Percentiles rank a stretch among this genome's conserved stretches.
These are phyloP conservation scores for Echinosophora koreensis DNA, from an alignment of 306 rosid species.

Conservation along the genomic window DNA sequence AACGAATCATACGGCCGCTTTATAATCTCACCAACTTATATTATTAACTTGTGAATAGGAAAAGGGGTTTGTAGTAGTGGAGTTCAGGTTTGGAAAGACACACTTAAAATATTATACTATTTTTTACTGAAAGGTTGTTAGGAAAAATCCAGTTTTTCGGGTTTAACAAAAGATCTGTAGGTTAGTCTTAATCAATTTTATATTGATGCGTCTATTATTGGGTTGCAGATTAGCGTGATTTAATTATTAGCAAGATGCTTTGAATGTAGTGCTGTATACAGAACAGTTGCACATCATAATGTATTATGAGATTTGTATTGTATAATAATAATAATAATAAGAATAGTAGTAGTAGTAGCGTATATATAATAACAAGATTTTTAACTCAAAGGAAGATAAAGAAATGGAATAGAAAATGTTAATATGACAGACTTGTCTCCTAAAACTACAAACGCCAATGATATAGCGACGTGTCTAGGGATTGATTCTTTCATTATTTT, in stretches of 20 bases:
- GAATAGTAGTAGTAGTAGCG: too few relatives aligned
- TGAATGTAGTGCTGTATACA: constrained; percentile 64
- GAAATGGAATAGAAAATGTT: constrained; percentile 36
- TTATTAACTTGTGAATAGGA: constrained; percentile 47
- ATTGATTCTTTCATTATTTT: constrained; percentile 53
- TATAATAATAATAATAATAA: not conserved
- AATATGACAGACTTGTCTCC: constrained; percentile 78
- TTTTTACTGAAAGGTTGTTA: constrained; percentile 56
- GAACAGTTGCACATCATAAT: constrained; percentile 56
- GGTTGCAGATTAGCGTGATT: constrained; percentile 60
- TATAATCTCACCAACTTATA: constrained; percentile 67
- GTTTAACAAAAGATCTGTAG: constrained; percentile 62
- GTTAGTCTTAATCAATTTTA: constrained; percentile 49
- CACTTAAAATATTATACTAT: constrained; percentile 46
- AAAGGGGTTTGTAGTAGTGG: constrained; percentile 64
- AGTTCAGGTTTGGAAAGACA: constrained; percentile 85
- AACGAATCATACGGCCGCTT: constrained; percentile 66
- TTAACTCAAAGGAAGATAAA: constrained; percentile 24
- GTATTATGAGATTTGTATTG: constrained; percentile 41
- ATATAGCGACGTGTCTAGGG: constrained; percentile 66
- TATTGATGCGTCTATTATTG: constrained; percentile 68
- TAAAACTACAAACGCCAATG: constrained; percentile 57
- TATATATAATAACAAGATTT: constrained; percentile 6
- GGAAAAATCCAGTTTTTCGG: constrained; percentile 69
- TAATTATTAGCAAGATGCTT: constrained; percentile 75